These are phyloP conservation scores for Fusarium devonianum DNA, from an alignment of 2,329 filamentous ascomycete genomes.

Conservation along the genomic window DNA sequence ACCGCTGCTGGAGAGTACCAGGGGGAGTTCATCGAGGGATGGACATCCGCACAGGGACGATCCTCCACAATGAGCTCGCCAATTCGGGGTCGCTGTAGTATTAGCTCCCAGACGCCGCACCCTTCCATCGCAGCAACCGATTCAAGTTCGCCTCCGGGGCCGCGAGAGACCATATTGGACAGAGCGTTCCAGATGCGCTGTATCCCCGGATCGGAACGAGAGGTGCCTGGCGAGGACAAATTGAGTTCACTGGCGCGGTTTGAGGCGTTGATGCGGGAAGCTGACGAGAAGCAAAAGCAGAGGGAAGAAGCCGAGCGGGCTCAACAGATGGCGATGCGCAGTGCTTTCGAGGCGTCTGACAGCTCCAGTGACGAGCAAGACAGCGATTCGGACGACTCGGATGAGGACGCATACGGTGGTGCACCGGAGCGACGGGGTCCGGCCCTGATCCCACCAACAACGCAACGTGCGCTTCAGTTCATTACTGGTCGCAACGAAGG, in stretches of 20 bases:
- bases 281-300: conserved; percentile 58
- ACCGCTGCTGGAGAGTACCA: conserved; percentile 62
- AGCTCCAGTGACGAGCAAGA: conserved; percentile 52
- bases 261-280: conserved; percentile 69
- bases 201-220: conserved; percentile 66
- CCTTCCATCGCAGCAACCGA: conserved; percentile 47
- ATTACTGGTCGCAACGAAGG: conserved; percentile 55
- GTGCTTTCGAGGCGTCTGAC: conserved; percentile 60
- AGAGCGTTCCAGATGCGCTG: conserved; percentile 69
- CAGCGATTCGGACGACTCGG: conserved; percentile 50
- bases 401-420: conserved; percentile 52
- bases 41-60: conserved; percentile 66
- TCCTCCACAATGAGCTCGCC: conserved; percentile 67
- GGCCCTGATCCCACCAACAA: conserved; percentile 53
- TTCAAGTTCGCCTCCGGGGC: conserved; percentile 59
- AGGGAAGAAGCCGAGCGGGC: conserved; percentile 46
- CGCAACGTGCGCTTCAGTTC: conserved; percentile 60
- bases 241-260: conserved; percentile 70
- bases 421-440: conserved; percentile 44
- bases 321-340: conserved; percentile 51
- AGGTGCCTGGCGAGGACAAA: conserved; percentile 65
- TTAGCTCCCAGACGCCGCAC: conserved; percentile 58
- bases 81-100: conserved; percentile 60
- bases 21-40: conserved; percentile 66
- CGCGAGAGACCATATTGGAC: conserved; percentile 72